phyloP scores from a whole-genome alignment of 2,329 filamentous ascomycete species.

The Colletotrichum viniferum region DNA sequence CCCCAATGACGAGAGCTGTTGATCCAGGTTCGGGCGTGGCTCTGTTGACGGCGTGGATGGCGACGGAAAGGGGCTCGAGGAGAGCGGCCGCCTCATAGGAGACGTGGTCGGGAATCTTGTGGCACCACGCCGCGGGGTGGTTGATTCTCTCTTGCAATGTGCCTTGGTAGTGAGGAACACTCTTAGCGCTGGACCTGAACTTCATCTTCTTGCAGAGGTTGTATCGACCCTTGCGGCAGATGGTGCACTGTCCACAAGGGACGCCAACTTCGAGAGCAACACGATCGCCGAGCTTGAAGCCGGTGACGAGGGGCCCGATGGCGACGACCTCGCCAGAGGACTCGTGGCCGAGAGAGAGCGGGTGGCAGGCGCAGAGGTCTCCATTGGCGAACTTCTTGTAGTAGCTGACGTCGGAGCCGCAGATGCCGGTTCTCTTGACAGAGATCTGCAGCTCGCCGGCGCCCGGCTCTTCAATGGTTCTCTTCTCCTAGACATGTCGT shows the following conservation, averaged over 20 bases:
- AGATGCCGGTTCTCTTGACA: constrained; percentile 70
- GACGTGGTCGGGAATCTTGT: constrained; percentile 65
- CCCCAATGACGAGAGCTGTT: constrained; percentile 67
- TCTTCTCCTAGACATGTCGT: constrained; percentile 47
- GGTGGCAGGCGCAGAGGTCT: constrained; percentile 68
- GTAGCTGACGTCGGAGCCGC: constrained; percentile 73
- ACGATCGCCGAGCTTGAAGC: constrained; percentile 59
- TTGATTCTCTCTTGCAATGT: constrained; percentile 68
- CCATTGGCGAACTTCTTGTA: constrained; percentile 77
- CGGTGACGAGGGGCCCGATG: constrained; percentile 56
- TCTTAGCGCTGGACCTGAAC: constrained; percentile 67
- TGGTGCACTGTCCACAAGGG: constrained; percentile 55
- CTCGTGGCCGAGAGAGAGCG: constrained; percentile 69
- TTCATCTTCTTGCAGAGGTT: constrained; percentile 67
- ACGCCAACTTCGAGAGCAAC: constrained; percentile 64
- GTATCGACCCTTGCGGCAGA: constrained; percentile 60
- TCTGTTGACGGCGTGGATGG: constrained; percentile 65
- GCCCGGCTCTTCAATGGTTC: constrained; percentile 51
- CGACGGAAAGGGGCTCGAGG: constrained; percentile 66
- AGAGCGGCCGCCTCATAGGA: constrained; percentile 65
- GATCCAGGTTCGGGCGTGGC: constrained; percentile 56
- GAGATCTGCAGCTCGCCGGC: constrained; percentile 66
- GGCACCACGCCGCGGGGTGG: constrained; percentile 65
- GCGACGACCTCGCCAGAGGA: constrained; percentile 63
- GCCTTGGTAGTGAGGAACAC: constrained; percentile 66